Evolutionary conservation across 2,329 filamentous ascomycete genomes (phyloP).

Genomic region (Trichophyton mentagrophytes): DNA sequence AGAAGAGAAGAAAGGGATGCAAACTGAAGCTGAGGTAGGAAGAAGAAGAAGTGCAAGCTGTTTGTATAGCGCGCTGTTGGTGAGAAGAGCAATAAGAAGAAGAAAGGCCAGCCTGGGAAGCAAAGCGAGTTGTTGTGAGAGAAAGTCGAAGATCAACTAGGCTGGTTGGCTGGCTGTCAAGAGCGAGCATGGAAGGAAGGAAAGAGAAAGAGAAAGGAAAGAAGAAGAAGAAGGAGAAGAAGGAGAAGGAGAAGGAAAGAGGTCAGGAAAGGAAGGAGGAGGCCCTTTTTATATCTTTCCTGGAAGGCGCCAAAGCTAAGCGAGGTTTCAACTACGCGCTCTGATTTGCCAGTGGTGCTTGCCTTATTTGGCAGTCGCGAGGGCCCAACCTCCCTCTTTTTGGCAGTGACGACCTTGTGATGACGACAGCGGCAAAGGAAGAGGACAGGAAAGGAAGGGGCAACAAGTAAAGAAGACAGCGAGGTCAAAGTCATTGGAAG

Average conservation of each 20-base stretch:
- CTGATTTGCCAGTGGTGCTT: constrained; percentile 4
- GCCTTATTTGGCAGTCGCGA: background rate
- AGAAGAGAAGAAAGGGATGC: background rate
- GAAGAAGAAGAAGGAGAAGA: background rate
- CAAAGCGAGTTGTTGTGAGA: background rate
- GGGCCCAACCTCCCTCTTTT: background rate
- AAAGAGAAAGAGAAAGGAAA: constrained; percentile 3
- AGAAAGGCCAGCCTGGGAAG: background rate
- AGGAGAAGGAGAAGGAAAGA: constrained; percentile 1
- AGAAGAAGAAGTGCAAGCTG: too few species aligned
- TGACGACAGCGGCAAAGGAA: background rate
- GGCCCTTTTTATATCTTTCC: constrained; percentile 9
- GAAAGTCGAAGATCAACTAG: background rate
- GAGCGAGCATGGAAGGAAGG: background rate
- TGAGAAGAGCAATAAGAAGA: background rate
- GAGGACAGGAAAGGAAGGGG: background rate
- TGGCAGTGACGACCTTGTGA: background rate
- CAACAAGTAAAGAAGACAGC: background rate
- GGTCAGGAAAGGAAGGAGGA: background rate
- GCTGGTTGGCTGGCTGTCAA: background rate
- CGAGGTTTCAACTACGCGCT: background rate
- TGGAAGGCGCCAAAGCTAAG: constrained; percentile 5
- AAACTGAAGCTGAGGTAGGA: too few species aligned
- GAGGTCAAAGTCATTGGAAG: background rate
- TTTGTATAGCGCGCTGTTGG: background rate